Conservation (phyloP, 2,329 filamentous ascomycete species). For the Phoma sp. region DNA sequence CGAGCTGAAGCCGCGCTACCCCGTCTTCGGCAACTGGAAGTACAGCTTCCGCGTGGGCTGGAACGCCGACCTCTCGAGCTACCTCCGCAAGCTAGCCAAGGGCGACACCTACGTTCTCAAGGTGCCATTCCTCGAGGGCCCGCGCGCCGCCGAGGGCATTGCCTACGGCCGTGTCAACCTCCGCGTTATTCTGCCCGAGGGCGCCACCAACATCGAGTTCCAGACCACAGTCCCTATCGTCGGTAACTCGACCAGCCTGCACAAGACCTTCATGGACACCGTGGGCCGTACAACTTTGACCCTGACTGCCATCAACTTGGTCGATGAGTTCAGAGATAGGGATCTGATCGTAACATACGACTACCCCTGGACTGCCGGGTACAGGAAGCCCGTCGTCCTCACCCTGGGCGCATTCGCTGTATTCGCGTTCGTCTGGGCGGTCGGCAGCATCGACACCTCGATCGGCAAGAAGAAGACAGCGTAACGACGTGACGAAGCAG, state of each 20-base stretch:
- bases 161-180: constrained; percentile 84
- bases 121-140: constrained; percentile 92
- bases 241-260: constrained; percentile 66
- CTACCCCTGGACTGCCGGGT: constrained; percentile 73
- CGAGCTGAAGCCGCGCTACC: constrained; percentile 92
- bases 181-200: constrained; percentile 88
- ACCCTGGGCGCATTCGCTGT: constrained; percentile 76
- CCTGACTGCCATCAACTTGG: constrained; percentile 83
- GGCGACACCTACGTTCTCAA: constrained; percentile 82
- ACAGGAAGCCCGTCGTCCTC: constrained; percentile 87
- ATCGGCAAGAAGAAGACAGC: constrained; percentile 67
- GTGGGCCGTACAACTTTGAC: constrained; percentile 83
- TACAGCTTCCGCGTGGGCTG: constrained; percentile 97
- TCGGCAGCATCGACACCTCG: constrained; percentile 82
- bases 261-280: constrained; percentile 94
- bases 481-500: constrained; percentile 19
- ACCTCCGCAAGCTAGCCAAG: constrained; percentile 70
- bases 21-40: constrained; percentile 97
- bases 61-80: constrained; percentile 84
- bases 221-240: constrained; percentile 76
- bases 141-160: constrained; percentile 82
- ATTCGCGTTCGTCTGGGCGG: constrained; percentile 75
- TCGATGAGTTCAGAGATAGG: constrained; percentile 87
- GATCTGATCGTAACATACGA: constrained; percentile 89
- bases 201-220: constrained; percentile 84